Percentiles rank a stretch among this genome's conserved stretches.
These are phyloP conservation scores for Globisporangium recalcitrans DNA, from an alignment of 352 stramenopile species.

Conservation along the genomic window DNA sequence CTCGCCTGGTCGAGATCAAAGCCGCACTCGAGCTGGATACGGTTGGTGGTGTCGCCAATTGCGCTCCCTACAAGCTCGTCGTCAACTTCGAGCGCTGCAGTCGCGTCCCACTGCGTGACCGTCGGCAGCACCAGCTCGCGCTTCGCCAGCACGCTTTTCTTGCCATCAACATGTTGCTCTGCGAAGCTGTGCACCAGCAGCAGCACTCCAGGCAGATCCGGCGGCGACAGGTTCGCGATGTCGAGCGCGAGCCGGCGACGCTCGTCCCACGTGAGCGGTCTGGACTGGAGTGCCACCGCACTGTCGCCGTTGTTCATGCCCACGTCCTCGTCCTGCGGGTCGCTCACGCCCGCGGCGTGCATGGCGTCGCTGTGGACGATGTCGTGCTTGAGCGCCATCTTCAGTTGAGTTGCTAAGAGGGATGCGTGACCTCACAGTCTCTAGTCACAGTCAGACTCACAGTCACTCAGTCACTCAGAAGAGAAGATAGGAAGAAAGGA, in stretches of 20 bases:
- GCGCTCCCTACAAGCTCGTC: background rate
- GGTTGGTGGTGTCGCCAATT: background rate
- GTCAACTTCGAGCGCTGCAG: constrained; percentile 8
- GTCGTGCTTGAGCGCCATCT: background rate
- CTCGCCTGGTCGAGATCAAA: constrained; percentile 61
- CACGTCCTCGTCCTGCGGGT: background rate
- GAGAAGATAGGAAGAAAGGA: too few species aligned
- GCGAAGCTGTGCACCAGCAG: constrained; percentile 47
- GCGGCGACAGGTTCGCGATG: constrained; percentile 61
- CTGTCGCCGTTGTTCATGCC: background rate
- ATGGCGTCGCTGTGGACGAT: background rate
- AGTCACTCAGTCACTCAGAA: too few species aligned
- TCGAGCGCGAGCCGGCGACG: constrained; percentile 53
- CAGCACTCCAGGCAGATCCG: constrained; percentile 61
- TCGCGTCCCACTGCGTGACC: constrained; percentile 24
- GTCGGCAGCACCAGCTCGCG: constrained; percentile 1
- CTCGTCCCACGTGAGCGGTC: constrained; percentile 60
- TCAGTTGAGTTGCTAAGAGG: too few species aligned
- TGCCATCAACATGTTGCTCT: constrained; percentile 18
- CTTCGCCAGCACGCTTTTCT: background rate
- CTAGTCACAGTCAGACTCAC: too few species aligned
- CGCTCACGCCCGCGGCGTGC: background rate
- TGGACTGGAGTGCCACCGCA: background rate
- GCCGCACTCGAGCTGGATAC: constrained; percentile 49
- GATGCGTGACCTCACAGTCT: too few species aligned